Evolutionary conservation across 495 filamentous ascomycete genomes (phyloP).

Genomic region (Penicillium salamii): DNA sequence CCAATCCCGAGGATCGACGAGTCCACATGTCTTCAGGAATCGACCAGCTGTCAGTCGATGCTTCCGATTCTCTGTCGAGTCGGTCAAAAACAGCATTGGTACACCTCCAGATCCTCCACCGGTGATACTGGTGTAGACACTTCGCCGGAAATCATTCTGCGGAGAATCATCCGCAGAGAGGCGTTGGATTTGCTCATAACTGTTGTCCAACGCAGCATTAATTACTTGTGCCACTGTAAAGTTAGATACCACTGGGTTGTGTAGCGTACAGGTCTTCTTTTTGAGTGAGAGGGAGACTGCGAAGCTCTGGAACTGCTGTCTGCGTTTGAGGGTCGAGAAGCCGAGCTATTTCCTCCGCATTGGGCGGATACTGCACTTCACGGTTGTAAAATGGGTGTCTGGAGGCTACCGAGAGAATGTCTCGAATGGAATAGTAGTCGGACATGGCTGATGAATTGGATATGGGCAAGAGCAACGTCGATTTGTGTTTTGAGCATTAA

Average conservation of each 20-base stretch:
- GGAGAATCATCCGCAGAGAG: conserved; percentile 19
- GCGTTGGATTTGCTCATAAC: conserved; percentile 22
- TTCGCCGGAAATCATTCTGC: conserved; percentile 23
- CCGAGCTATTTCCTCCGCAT: neutral
- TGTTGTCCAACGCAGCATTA: neutral
- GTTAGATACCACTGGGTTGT: neutral
- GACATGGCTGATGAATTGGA: too few relatives aligned
- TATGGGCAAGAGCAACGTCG: too few relatives aligned
- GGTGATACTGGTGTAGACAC: conserved; percentile 25
- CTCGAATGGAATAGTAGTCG: too few relatives aligned
- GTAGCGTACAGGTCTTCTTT: neutral
- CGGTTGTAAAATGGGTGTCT: conserved; percentile 31
- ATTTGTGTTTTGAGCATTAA: too few relatives aligned
- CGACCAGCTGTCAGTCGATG: conserved; percentile 18
- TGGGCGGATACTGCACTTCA: conserved; percentile 13
- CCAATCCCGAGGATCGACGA: conserved; percentile 24
- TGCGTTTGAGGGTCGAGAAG: too few relatives aligned
- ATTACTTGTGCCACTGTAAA: neutral
- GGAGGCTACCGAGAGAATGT: too few relatives aligned
- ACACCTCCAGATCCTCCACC: conserved; percentile 25
- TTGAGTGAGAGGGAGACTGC: neutral
- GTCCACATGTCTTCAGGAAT: conserved; percentile 14
- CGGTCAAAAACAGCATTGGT: conserved; percentile 22
- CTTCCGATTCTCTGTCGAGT: conserved; percentile 26
- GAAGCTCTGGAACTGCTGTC: neutral